Evolutionary conservation across 306 rosid genomes (phyloP).

Genomic region (Dicorynia guianensis): DNA sequence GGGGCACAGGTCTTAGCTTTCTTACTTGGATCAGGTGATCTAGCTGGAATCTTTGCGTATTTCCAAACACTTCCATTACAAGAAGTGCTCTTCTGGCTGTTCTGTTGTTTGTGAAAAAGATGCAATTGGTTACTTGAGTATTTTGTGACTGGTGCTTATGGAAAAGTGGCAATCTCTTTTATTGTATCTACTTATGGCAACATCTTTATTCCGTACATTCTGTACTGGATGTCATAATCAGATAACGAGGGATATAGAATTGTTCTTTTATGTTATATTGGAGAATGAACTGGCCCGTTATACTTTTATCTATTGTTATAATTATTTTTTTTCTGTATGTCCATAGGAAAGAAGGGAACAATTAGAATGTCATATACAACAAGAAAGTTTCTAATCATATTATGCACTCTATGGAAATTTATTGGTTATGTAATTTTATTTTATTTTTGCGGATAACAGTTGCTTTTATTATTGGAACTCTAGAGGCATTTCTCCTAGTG

Average conservation of each 20-base stretch:
- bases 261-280: neutral
- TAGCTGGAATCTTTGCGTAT: neutral
- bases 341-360: neutral
- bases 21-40: slow-evolving; percentile 70
- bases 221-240: neutral
- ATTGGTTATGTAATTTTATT: neutral
- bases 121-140: neutral
- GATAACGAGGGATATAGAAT: neutral
- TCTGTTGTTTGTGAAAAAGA: neutral
- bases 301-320: neutral
- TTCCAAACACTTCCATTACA: neutral
- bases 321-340: neutral
- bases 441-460: slow-evolving; percentile 38
- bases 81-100: slow-evolving; percentile 5
- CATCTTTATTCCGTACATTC: neutral
- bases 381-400: neutral
- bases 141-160: neutral
- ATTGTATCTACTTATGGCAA: neutral
- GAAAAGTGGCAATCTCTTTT: neutral
- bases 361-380: neutral
- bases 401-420: neutral
- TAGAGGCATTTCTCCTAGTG: slow-evolving; percentile 49
- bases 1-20: slow-evolving; percentile 67
- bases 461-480: slow-evolving; percentile 47
- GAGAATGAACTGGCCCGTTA: neutral